Evolutionary conservation across 139 green algal species (phyloP), one percentile per base, ranked within the genome.

Genomic region (Haematococcus sp.): DNA sequence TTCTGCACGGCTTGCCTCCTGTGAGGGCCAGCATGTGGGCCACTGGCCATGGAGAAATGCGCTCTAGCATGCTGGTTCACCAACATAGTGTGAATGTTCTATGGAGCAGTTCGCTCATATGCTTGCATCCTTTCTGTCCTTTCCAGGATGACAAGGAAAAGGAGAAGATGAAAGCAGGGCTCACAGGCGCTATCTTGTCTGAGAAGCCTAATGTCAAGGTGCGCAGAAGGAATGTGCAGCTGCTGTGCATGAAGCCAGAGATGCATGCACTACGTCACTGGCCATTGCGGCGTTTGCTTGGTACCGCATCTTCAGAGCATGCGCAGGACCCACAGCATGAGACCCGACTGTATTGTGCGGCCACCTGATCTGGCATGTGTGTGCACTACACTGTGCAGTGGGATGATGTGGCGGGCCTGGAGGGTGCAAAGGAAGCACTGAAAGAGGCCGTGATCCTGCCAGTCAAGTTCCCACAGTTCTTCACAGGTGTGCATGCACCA

Each of bases 391-490:
- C 40, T 27, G 63, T 83, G 71, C 87, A 93, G 85, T 99, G 95
- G 96, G 92, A 97, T 44, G 96, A 99, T 81, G 94, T 99, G 52
- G 96, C 96, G 23, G 96, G 96, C 3, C 82, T 99, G 80, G 94
- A 99, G 70, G 86, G 80, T 59, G 96, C 96, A 9, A 99, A 99
- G 79, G 96, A 98, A 46, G 84, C 95, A 7, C 83, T 99, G 5
- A 98, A 99, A 71, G 96, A 99, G 80, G 96, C 96, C n/a, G 96
- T 99, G 27, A 98, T 99, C 71, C 87, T 99, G 71, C 96, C 96
- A 3, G 94, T 99, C 56, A 98, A 98, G 83, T 98, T 98, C 83
- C 96, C 96, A n/a, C 94, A 98, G 82, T 99, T 99, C 75, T 99
- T 99, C 89, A 99, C 95, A 66, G 85, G 83, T 86, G 66, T 3